Evolutionary conservation across 1,139 yeast genomes (phyloP).

Genomic region (Geotrichum reessii): DNA sequence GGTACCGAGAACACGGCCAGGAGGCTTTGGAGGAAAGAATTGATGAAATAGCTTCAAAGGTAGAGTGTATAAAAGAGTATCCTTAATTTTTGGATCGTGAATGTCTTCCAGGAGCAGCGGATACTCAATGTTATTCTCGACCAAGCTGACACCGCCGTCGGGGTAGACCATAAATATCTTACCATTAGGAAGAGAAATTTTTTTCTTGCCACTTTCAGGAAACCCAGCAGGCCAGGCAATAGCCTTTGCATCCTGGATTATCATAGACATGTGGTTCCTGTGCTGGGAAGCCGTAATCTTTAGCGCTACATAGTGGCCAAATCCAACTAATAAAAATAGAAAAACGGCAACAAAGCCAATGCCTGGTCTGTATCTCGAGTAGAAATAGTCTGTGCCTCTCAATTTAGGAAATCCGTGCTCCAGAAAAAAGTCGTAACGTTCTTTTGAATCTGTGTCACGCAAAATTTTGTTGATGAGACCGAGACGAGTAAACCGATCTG

Average conservation of each 20-base stretch:
- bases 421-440: slow-evolving; percentile 79
- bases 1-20: slow-evolving; percentile 14
- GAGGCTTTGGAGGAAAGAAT: slow-evolving; percentile 14
- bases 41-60: slow-evolving; percentile 33
- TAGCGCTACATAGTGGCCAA: slow-evolving; percentile 56
- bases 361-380: slow-evolving; percentile 45
- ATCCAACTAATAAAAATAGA: slow-evolving; percentile 46
- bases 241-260: slow-evolving; percentile 31
- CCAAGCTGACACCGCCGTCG: slow-evolving; percentile 61
- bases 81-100: slow-evolving; percentile 46
- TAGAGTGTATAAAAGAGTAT: slow-evolving; percentile 48
- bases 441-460: slow-evolving; percentile 51
- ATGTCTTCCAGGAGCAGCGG: slow-evolving; percentile 37
- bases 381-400: slow-evolving; percentile 42
- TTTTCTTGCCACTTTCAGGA: slow-evolving; percentile 30
- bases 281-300: slow-evolving; percentile 50
- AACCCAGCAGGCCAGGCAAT: slow-evolving; percentile 48
- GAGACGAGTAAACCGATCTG: slow-evolving; percentile 63
- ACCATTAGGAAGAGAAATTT: slow-evolving; percentile 43
- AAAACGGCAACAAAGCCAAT: slow-evolving; percentile 48
- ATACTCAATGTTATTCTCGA: slow-evolving; percentile 45
- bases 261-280: slow-evolving; percentile 47
- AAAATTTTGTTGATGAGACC: slow-evolving; percentile 71
- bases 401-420: slow-evolving; percentile 83
- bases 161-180: slow-evolving; percentile 59